Evolutionary conservation across 78 protist genomes (phyloP).

Genomic region (Mastigamoeba balamuthi): DNA sequence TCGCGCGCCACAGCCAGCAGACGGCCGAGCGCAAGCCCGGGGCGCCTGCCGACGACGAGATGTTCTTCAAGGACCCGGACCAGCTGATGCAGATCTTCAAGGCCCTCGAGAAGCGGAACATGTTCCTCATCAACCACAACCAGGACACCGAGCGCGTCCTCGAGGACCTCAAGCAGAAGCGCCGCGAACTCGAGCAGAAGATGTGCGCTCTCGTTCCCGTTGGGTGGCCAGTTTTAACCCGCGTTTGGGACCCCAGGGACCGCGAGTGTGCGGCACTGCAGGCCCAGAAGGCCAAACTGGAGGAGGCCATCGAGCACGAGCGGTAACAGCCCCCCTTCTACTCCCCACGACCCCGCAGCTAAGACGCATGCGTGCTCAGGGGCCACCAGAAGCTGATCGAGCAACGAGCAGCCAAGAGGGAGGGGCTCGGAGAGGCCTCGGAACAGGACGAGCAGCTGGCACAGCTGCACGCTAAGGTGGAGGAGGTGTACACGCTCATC

Average conservation of each 20-base stretch:
- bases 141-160: constrained; percentile 51
- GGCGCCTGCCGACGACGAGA: background rate
- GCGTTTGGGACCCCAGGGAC: background rate
- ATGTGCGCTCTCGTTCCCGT: background rate
- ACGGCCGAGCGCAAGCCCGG: background rate
- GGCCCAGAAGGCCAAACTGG: background rate
- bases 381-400: background rate
- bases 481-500: background rate
- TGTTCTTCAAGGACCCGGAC: constrained; percentile 45
- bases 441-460: background rate
- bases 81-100: constrained; percentile 58
- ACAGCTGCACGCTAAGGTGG: background rate
- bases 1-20: background rate
- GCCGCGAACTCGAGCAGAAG: background rate
- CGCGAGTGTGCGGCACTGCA: background rate
- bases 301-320: background rate
- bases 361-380: background rate
- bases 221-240: background rate
- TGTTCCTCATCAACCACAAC: constrained; percentile 57
- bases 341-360: background rate
- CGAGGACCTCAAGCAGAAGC: constrained; percentile 31
- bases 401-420: no score
- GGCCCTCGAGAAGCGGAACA: constrained; percentile 58
- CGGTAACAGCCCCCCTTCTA: background rate
- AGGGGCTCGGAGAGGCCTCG: no score